Base-by-base conservation (phyloP, 2,329 filamentous ascomycete species). In the Lachnum nothofagi region DNA sequence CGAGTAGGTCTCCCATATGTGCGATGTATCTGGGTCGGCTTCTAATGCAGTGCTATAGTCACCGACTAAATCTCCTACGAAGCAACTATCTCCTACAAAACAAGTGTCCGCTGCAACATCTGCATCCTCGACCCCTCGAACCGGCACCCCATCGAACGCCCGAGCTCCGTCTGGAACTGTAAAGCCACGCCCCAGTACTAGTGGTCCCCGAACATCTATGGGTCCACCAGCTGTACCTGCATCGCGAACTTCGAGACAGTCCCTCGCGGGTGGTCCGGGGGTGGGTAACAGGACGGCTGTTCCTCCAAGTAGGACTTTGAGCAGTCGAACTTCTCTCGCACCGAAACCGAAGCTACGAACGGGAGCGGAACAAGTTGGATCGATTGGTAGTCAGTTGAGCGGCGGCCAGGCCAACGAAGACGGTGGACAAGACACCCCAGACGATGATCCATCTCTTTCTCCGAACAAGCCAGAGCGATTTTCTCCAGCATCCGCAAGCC, bases 81-180 rank as follows among this genome's bases (percentile, higher is more conserved):
- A 88, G 61, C n/a, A n/a, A n/a, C n/a, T n/a, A n/a, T 91, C 86
- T 1, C 88, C 88, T 1, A 88, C 85, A 3, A 93, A 93, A 63
- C 85, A 87, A 59, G 66, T 86, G 31, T 70, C 69, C 16, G 73
- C 81, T 1, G 68, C 70, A 3, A 64, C 70, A 5, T 78, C 82
- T 1, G 83, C 78, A 57, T 67, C 75, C 4, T 71, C 75, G 2
- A 78, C 75, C 1, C 84, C 85, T 34, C 74, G 83, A 59, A 87
- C 82, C 10, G 77, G 70, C 33, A 87, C 83, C 2, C 82, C 85
- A 1, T 78, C 82, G 34, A 81, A 78, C 58, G 67, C 67, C 42
- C 44, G 68, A 58, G 68, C 73, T 44, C 73, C 38, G 60, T 73
- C 56, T 62, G 68, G 54, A 8, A 49, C 58, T 38, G 37, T 66